Evolutionary conservation across 352 stramenopile genomes (phyloP), one percentile per base, ranked within the genome.

Genomic region (Pythium aphanidermatum): DNA sequence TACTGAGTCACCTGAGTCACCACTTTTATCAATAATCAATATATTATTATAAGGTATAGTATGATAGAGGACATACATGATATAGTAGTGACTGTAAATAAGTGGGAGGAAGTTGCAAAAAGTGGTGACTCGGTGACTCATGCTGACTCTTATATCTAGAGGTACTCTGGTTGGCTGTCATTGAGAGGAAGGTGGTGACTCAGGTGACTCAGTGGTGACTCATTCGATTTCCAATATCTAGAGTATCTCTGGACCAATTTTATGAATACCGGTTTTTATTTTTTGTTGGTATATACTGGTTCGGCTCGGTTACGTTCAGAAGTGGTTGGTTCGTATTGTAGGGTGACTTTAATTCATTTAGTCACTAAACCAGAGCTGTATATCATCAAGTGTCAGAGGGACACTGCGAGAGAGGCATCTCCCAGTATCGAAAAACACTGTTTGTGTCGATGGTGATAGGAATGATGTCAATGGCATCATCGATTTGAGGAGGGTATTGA

Each of bases 391-490:
- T 55, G 3, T 55, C 38, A 55, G 36, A 55, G 47, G 47, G 47
- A 55, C 23, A 20, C 41, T 29, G 30, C 41, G 37, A 49, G 30
- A 49, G 17, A 36, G 25, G 41, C 47, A 48, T 33, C 47, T 57
- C 37, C 27, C 46, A 53, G 33, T 46, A 46, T 45, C 14, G 24
- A 29, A 49, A 55, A 55, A 55, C 47, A 27, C 29, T 55, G 47
- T 55, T 55, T 55, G 37, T 24, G 47, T 55, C 29, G 38, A 38
- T 42, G 14, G 38, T 50, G 40, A 45, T 57, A 50, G 19, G 38
- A 57, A 57, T 50, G 48, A 57, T 24, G 48, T 50, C 48, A 36
- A 57, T 50, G n/a, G 30, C 38, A 50, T 21, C 27, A 57, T 57
- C 48, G 38, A 57, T 44, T 57, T 57, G 30, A 34, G 48, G 48